Evolutionary conservation across 139 green algal species (phyloP).

Genomic region (Chlamydomonas eustigma): DNA sequence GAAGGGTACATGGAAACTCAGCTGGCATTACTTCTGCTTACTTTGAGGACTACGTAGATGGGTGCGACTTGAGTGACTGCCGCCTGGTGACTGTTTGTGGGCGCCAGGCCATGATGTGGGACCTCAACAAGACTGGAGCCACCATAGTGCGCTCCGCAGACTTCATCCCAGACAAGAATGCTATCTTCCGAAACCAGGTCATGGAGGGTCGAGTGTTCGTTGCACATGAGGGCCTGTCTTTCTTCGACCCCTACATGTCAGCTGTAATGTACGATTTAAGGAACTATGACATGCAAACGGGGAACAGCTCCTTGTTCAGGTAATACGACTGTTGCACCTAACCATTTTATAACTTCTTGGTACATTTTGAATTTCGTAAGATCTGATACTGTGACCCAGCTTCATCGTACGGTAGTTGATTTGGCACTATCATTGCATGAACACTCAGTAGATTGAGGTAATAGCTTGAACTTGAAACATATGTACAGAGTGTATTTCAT

Average conservation of each 20-base stretch:
- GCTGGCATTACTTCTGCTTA: neutral
- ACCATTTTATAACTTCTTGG: too few species aligned
- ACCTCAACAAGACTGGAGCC: neutral
- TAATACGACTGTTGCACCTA: too few species aligned
- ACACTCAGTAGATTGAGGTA: too few species aligned
- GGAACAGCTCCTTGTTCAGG: slow-evolving; percentile 35
- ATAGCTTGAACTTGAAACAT: too few species aligned
- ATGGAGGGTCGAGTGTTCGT: slow-evolving; percentile 12
- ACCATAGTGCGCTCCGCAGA: slow-evolving; percentile 10
- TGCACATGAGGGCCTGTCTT: slow-evolving; percentile 8
- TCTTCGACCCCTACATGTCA: slow-evolving; percentile 30
- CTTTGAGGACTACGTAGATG: slow-evolving; percentile 1
- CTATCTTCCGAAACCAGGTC: neutral
- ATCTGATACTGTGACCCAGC: too few species aligned
- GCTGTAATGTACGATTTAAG: slow-evolving; percentile 40
- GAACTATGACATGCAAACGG: slow-evolving; percentile 30
- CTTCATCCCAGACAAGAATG: slow-evolving; percentile 22
- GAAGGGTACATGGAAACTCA: neutral
- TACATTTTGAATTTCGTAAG: too few species aligned
- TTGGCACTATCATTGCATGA: too few species aligned
- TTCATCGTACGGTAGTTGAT: too few species aligned
- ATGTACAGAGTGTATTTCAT: too few species aligned
- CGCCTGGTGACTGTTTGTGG: slow-evolving; percentile 53
- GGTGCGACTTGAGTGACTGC: neutral
- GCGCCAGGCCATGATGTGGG: neutral